phyloP scores from a whole-genome alignment of 2,329 filamentous ascomycete genomes.

The Hypoxylon sp. region DNA sequence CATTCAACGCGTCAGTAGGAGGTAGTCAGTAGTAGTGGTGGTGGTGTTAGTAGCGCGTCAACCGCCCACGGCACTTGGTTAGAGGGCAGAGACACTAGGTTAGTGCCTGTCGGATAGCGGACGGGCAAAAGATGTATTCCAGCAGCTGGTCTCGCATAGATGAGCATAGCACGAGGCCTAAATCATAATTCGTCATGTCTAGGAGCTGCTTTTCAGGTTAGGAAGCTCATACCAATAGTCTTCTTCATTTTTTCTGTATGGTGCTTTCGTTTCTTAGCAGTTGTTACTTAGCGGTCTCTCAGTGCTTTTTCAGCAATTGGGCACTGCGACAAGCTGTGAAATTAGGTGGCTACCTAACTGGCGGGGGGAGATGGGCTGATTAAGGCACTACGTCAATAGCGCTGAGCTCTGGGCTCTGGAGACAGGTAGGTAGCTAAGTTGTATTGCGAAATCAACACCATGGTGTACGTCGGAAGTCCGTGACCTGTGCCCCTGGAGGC shows the following conservation, averaged over 20 bases:
- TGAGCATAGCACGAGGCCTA: neutral
- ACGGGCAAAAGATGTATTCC: neutral
- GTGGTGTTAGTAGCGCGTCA: conserved; percentile 10
- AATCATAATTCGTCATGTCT: neutral
- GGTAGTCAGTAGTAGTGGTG: neutral
- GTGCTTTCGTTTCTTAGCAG: neutral
- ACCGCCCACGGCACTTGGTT: neutral
- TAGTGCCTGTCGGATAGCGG: neutral
- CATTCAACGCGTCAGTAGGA: neutral
- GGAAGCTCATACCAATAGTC: neutral
- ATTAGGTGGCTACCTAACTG: neutral
- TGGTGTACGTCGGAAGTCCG: neutral
- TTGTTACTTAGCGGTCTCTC: no score
- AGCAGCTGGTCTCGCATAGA: conserved; percentile 3
- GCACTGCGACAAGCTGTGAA: neutral
- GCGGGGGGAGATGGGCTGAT: neutral
- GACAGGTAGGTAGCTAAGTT: neutral
- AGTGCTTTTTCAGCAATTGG: neutral
- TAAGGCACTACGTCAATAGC: neutral
- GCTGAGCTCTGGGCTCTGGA: neutral
- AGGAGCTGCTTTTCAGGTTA: neutral
- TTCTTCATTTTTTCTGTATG: neutral
- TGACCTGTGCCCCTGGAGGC: conserved; percentile 2
- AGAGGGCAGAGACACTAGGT: neutral
- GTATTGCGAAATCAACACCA: neutral